Percentiles rank a stretch among this genome's conserved stretches.
Conservation (phyloP, 306 rosid genomes). For the Trifolium dubium region DNA sequence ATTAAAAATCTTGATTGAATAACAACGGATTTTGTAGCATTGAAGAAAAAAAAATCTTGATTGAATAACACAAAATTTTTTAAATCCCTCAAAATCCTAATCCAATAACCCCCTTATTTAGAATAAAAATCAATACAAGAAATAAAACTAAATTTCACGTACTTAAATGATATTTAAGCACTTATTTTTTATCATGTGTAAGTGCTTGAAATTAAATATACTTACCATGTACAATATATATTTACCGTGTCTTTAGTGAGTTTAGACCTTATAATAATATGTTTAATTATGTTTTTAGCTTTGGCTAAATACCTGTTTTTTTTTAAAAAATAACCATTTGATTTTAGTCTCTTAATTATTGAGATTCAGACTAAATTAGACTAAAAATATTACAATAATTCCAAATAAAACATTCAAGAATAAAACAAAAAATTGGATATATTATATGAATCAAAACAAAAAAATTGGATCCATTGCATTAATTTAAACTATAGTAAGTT, state of each 20-base stretch:
- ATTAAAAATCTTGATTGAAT: too few species aligned
- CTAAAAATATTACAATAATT: background rate
- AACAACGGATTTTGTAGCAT: too few species aligned
- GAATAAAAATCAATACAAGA: too few species aligned
- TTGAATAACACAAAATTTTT: too few species aligned
- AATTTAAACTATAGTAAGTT: background rate
- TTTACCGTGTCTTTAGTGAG: background rate
- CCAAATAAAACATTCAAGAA: background rate
- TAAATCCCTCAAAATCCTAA: too few species aligned
- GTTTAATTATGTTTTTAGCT: background rate
- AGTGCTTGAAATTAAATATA: constrained; percentile 33
- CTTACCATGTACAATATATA: background rate
- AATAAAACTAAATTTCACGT: too few species aligned
- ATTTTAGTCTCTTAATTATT: background rate
- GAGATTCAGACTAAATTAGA: background rate
- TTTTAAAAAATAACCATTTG: too few species aligned
- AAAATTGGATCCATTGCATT: background rate
- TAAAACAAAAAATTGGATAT: background rate
- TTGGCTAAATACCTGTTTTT: background rate
- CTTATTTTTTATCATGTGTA: constrained; percentile 30
- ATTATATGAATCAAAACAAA: background rate
- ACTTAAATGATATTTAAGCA: too few species aligned
- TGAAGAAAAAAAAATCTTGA: too few species aligned
- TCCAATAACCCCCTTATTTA: too few species aligned
- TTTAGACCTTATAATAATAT: background rate